These are phyloP conservation scores for Podospora bellae-mahoneyi DNA, from an alignment of 495 filamentous ascomycete genomes.

Conservation along the genomic window DNA sequence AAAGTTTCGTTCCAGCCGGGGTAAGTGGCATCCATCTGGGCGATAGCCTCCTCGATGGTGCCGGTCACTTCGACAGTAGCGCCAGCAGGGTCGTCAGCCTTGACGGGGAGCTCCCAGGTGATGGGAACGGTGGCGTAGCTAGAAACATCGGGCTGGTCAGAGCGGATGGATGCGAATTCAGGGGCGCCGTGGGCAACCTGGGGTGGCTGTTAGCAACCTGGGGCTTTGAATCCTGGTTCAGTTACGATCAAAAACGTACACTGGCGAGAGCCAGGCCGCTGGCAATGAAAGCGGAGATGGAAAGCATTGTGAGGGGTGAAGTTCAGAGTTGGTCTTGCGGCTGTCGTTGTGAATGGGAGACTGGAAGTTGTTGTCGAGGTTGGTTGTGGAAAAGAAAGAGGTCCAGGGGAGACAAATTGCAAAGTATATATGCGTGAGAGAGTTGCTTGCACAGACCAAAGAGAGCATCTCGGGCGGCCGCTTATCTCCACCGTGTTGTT, in stretches of 20 bases:
- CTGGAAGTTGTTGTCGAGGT: too few species aligned
- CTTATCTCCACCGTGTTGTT: too few species aligned
- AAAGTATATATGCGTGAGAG: too few species aligned
- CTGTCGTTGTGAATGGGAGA: background rate
- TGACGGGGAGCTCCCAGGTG: background rate
- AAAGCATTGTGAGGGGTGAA: background rate
- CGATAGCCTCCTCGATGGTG: background rate
- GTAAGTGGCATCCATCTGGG: background rate
- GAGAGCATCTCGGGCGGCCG: too few species aligned
- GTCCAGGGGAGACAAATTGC: too few species aligned
- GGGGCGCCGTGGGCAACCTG: background rate
- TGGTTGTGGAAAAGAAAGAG: too few species aligned
- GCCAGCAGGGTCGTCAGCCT: background rate
- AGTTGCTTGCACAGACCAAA: too few species aligned
- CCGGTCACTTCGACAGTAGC: background rate
- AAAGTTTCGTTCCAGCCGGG: background rate
- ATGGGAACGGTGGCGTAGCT: background rate
- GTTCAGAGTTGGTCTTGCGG: background rate
- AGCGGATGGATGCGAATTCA: too few species aligned
- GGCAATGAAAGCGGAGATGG: background rate
- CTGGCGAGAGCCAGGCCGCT: background rate
- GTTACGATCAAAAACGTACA: background rate
- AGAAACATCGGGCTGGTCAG: background rate
- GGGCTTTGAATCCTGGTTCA: background rate
- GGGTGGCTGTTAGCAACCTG: background rate